phyloP scores from a whole-genome alignment of 306 rosid species.

The Trichosanthes cucumerina region DNA sequence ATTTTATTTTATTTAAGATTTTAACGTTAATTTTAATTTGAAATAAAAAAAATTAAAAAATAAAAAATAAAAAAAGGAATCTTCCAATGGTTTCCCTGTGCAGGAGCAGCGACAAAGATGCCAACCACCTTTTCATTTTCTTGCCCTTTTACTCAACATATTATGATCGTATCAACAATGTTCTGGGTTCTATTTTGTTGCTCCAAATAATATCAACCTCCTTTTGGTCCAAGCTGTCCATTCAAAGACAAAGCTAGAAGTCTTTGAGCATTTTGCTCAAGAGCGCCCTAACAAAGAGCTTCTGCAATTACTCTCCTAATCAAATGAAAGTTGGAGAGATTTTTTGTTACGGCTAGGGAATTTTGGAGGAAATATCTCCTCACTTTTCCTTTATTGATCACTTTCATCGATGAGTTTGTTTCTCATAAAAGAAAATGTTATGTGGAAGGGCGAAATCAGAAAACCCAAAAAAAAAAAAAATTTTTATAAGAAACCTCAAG shows the following conservation, averaged over 20 bases:
- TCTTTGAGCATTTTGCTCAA: background rate
- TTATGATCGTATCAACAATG: background rate
- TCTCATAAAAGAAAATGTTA: background rate
- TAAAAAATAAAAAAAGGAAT: background rate
- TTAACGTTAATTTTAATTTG: background rate
- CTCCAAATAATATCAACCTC: constrained; percentile 4
- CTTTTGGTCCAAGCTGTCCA: background rate
- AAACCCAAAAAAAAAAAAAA: background rate
- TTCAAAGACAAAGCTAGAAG: background rate
- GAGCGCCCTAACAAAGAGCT: background rate
- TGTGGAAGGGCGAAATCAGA: background rate
- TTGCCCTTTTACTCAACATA: background rate
- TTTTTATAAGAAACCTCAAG: too few species aligned
- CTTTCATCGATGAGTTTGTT: background rate
- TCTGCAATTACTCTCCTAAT: background rate
- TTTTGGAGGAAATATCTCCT: background rate
- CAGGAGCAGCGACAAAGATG: background rate
- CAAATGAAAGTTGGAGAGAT: background rate
- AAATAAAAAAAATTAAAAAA: too few species aligned
- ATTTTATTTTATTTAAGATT: background rate
- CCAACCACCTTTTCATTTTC: background rate
- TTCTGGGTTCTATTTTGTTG: background rate
- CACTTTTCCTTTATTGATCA: background rate
- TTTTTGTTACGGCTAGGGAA: background rate
- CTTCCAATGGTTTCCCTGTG: background rate